Base-by-base conservation (phyloP, 2,329 filamentous ascomycete genomes). In the Claviceps sp. region DNA sequence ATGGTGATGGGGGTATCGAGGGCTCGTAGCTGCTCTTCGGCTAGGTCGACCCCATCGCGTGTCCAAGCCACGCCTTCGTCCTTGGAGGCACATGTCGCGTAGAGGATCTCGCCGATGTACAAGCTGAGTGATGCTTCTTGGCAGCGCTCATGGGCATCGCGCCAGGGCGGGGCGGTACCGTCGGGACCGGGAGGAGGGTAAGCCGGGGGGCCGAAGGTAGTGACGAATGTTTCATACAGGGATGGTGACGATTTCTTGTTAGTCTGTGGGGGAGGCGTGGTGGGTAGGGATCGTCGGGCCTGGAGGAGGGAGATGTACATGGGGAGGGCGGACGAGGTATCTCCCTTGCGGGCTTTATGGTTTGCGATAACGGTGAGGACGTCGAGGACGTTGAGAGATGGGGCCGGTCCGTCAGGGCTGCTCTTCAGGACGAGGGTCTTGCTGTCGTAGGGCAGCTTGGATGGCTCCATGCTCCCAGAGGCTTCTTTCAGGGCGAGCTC, bases 101-200 rank as follows among this genome's bases (percentile, higher is more conserved):
- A 96, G 36, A 97, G 76, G 49, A 97, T 95, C 69, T 97, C 91
- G 53, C 91, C 91, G 56, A 97, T 91, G 66, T 95, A 93, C 23
- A 89, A 77, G 74, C 88, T 89, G 14, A 96, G 69, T 0, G 81
- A 88, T 2, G 89, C 88, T 66, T 96, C 90, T 57, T 93, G 85
- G 66, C 90, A 96, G 39, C 78, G 76, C 57, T 86, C 80, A 29
- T 76, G 72, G 9, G 80, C 63, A 51, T 78, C 79, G 46, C 87
- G 83, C 52, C 75, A 68, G 0, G 90, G 80, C 0, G 83, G 75
- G 3, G 78, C 69, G 46, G 85, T 79, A 50, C 90, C 90, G 47
- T 86, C 82, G 0, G 79, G 72, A 0, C 83, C 85, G 0, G 86
- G 77, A 0, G 80, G 66, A 0, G 91, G 89, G 62, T 89, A 95